Conservation (phyloP, 2,329 filamentous ascomycete genomes). For the Zymoseptoria passerinii region DNA sequence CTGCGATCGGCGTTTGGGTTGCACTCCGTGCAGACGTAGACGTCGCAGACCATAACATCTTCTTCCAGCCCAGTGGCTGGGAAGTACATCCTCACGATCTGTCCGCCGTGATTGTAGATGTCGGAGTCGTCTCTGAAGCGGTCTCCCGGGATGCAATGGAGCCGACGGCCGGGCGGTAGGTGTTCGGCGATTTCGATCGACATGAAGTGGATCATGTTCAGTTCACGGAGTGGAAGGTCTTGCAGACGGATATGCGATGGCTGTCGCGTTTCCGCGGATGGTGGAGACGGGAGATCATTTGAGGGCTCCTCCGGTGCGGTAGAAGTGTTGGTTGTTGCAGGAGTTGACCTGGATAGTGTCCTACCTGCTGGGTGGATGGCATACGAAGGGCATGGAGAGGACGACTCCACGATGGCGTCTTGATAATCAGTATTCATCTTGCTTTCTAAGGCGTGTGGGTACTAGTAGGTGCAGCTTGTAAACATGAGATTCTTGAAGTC, state of each 20-base stretch:
- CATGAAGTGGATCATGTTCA: neutral
- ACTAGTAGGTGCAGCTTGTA: no score
- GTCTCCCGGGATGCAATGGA: neutral
- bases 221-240: neutral
- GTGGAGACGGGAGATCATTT: no score
- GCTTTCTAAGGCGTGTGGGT: no score
- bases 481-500: no score
- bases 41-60: neutral
- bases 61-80: neutral
- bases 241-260: neutral
- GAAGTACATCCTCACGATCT: neutral
- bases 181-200: neutral
- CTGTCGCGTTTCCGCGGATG: neutral
- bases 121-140: neutral
- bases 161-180: neutral
- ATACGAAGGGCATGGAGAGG: no score
- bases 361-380: no score
- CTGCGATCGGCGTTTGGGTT: neutral
- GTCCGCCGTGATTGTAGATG: neutral
- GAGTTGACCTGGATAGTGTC: no score
- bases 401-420: no score
- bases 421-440: no score
- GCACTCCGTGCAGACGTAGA: neutral
- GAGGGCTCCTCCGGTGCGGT: no score
- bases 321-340: no score